Evolutionary conservation across 495 filamentous ascomycete genomes (phyloP), one percentile per base, ranked within the genome.

Genomic region (Mytilinidion resinicola): DNA sequence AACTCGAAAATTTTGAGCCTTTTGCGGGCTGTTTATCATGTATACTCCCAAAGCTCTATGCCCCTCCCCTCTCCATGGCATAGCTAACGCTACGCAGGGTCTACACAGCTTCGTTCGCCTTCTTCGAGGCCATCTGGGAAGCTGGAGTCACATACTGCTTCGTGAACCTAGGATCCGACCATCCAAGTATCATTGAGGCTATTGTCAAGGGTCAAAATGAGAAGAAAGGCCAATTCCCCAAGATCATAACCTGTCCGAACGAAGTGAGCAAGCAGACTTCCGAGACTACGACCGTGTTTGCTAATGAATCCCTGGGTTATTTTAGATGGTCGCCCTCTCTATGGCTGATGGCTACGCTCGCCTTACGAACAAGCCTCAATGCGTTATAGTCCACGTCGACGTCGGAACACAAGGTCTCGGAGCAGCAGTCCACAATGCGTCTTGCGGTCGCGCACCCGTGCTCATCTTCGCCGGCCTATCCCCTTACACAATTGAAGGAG

Each of bases 261-360:
- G 91, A 95, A 74, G 85, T 86, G 73, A 25, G 67, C 33, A 25
- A 33, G 39, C 12, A 30, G 25, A 30, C 25, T 30, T 30, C 25
- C 25, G 6, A 30, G 25, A 2, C 25, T 30, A 3, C 25, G 25
- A 30, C 25, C 25, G 25, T 3, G 25, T 30, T 30, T 30, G 25
- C 25, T 30, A 30, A 30, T 6, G 25, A 30, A 3, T 2, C 25
- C 25, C 25, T 30, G 25, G 25, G 25, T 30, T 30, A 30, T 6
- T 3, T 30, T 59, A 96, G 88, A 97, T 96, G 92, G 92, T 97
- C 4, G 92, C 92, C 49, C 83, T 97, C 60, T 96, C 91, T 49
- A 95, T 95, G 87, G 92, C 92, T 17, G 91, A 97, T 69, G 92
- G 91, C 59, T 96, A 91, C 69, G 92, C 92, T 3, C 89, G 91